Conservation (phyloP, 1,139 yeast genomes). For the Geotrichum histeridarum region DNA sequence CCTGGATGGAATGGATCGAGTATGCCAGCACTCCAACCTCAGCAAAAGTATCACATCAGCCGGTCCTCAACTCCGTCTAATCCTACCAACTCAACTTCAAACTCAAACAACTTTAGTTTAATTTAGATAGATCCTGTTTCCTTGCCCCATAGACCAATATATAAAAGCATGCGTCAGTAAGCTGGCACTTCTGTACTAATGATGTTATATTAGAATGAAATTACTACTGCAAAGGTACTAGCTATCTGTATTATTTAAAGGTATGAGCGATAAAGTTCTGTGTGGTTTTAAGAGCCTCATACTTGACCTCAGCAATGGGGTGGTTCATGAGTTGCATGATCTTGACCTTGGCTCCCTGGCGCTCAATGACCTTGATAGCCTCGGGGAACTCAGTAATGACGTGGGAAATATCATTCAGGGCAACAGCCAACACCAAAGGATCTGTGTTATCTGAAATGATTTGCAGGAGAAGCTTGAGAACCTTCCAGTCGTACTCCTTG, state of each 20-base stretch:
- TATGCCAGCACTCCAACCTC: background rate
- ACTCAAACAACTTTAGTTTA: slow-evolving; percentile 3
- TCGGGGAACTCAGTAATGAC: slow-evolving; percentile 64
- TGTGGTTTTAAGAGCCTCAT: slow-evolving; percentile 90
- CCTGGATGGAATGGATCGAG: slow-evolving; percentile 8
- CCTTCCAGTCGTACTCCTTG: slow-evolving; percentile 70
- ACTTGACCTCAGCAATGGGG: slow-evolving; percentile 81
- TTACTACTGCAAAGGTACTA: background rate
- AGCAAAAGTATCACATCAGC: slow-evolving; percentile 1
- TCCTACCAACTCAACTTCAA: too few relatives aligned
- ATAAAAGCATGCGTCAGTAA: too few relatives aligned
- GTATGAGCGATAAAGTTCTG: slow-evolving; percentile 85
- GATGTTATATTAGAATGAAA: background rate
- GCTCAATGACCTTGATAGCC: slow-evolving; percentile 45
- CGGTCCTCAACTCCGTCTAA: background rate
- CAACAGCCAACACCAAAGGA: slow-evolving; percentile 44
- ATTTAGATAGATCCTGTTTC: background rate
- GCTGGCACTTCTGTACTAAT: too few relatives aligned
- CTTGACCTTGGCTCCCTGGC: slow-evolving; percentile 59
- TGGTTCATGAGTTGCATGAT: slow-evolving; percentile 83
- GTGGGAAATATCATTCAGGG: slow-evolving; percentile 71
- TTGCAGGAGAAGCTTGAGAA: slow-evolving; percentile 52
- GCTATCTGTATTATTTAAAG: slow-evolving; percentile 33
- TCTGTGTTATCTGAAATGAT: slow-evolving; percentile 31
- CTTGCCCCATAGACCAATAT: too few relatives aligned